These are phyloP conservation scores for Mucor lusitanicus DNA, from an alignment of 371 early-diverging fungal genomes.

Conservation along the genomic window DNA sequence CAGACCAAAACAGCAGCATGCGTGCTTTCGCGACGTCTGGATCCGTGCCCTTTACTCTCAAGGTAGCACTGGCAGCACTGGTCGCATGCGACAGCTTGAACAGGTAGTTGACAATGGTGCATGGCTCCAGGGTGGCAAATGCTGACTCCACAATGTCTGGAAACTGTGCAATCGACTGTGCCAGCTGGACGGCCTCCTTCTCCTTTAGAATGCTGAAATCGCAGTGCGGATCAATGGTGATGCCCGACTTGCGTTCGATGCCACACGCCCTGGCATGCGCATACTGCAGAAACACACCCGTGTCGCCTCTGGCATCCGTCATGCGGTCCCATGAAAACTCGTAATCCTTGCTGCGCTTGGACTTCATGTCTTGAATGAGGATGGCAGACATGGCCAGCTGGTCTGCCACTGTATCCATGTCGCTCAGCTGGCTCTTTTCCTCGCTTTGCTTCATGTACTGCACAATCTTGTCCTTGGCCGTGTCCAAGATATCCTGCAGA, in stretches of 20 bases:
- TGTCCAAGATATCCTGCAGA: conserved; percentile 93
- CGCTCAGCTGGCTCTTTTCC: conserved; percentile 68
- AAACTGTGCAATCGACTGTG: conserved; percentile 79
- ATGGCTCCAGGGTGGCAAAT: conserved; percentile 79
- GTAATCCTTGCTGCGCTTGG: conserved; percentile 93
- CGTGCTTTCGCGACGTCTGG: conserved; percentile 77
- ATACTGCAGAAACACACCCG: conserved; percentile 98
- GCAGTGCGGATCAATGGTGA: conserved; percentile 23
- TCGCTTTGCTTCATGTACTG: conserved; percentile 74
- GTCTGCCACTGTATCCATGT: conserved; percentile 67
- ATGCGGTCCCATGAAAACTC: conserved; percentile 94
- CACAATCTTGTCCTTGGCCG: conserved; percentile 83
- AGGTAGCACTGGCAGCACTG: conserved; percentile 67
- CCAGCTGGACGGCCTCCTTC: conserved; percentile 68
- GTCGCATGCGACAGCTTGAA: conserved; percentile 82
- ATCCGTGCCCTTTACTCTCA: conserved; percentile 76
- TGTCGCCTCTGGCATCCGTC: conserved; percentile 93
- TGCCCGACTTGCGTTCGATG: conserved; percentile 39
- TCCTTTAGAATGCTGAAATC: conserved; percentile 63
- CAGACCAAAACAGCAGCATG: conserved; percentile 74
- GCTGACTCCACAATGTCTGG: conserved; percentile 76
- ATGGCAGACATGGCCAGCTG: conserved; percentile 82
- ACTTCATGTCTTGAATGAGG: conserved; percentile 92
- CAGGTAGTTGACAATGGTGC: conserved; percentile 86
- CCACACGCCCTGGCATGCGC: conserved; percentile 90